A percentile compares a stretch with the other conserved stretches of the same genome.
These are phyloP conservation scores for Pachysolen tannophilus DNA, from an alignment of 805 yeast species.

Conservation along the genomic window DNA sequence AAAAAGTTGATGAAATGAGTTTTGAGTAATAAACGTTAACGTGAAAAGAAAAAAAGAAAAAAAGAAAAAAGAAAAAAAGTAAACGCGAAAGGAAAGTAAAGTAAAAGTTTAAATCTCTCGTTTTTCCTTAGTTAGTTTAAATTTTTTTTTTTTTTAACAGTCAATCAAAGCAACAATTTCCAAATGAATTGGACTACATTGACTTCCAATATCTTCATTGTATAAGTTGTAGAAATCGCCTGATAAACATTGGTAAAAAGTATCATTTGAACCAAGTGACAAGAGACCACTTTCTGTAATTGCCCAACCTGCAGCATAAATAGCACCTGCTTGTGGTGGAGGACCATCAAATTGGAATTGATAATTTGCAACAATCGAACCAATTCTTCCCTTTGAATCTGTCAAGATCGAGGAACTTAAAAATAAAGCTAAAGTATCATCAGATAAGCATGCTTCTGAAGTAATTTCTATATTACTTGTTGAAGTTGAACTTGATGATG, in stretches of 20 bases:
- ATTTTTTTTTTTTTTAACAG: constrained; percentile 35
- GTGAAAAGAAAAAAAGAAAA: neutral
- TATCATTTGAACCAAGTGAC: constrained; percentile 52
- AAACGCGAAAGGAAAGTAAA: no score
- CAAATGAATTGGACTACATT: constrained; percentile 57
- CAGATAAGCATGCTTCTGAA: constrained; percentile 31
- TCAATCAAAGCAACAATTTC: constrained; percentile 48
- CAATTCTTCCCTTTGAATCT: constrained; percentile 59
- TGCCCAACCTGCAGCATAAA: constrained; percentile 60
- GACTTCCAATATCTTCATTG: constrained; percentile 52
- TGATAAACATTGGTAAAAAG: constrained; percentile 68
- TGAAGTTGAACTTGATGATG: no score
- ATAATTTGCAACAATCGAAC: constrained; percentile 74
- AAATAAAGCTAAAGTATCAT: constrained; percentile 45
- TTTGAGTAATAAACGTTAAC: neutral
- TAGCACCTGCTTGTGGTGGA: constrained; percentile 75
- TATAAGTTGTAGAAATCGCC: constrained; percentile 77
- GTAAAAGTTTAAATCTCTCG: no score
- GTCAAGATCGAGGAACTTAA: constrained; percentile 42
- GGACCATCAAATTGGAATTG: constrained; percentile 79
- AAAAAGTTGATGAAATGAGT: no score
- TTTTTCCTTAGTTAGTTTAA: no score
- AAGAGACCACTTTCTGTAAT: constrained; percentile 47
- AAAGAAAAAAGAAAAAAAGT: constrained; percentile 1
- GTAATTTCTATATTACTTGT: no score